Percentiles rank a stretch among this genome's conserved stretches.
phyloP scores from a whole-genome alignment of 192 early-diverging fungal genomes.

The Coemansia erecta region DNA sequence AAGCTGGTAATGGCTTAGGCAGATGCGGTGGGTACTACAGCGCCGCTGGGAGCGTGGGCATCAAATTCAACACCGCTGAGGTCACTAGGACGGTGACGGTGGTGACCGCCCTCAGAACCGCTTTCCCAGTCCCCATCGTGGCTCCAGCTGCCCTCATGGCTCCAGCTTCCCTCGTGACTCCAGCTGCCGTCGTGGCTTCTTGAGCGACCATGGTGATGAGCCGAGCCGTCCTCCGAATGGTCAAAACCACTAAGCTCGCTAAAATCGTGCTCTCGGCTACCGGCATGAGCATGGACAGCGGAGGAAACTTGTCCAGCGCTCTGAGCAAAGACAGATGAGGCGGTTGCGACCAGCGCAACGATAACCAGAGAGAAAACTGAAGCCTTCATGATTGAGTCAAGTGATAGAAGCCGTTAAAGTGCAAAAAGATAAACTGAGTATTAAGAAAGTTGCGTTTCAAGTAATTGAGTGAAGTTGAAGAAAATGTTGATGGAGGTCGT shows the following conservation, averaged over 20 bases:
- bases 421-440: not conserved
- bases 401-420: not conserved
- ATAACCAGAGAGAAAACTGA: not conserved
- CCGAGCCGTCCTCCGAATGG: not conserved
- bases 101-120: too few species aligned
- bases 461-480: too few species aligned
- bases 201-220: not conserved
- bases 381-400: constrained; percentile 2
- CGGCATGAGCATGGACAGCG: not conserved
- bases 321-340: constrained; percentile 4
- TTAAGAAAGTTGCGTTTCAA: not conserved
- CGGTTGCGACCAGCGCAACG: constrained; percentile 9
- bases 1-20: too few species aligned
- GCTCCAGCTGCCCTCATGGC: too few species aligned
- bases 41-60: too few species aligned
- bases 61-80: not conserved
- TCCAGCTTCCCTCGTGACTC: too few species aligned
- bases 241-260: not conserved
- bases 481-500: too few species aligned
- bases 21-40: too few species aligned
- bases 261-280: too few species aligned
- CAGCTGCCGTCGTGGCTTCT: too few species aligned
- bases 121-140: too few species aligned
- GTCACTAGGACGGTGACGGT: not conserved
- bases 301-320: not conserved